Base-by-base conservation (phyloP, 2,329 filamentous ascomycete genomes). In the Rutstroemia sp. region DNA sequence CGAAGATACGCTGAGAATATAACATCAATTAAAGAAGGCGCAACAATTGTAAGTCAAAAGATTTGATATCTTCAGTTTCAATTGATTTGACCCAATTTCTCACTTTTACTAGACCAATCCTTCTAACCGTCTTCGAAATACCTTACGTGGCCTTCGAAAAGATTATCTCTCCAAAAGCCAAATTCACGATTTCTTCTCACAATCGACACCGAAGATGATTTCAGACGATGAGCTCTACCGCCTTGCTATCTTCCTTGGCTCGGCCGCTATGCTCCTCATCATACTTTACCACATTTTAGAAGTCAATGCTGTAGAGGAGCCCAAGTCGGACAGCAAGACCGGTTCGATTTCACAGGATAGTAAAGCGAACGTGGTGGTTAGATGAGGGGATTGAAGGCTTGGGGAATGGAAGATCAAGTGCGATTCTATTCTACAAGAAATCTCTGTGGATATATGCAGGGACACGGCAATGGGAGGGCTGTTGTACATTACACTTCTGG, bases 211-310 rank as follows among this genome's bases (percentile, higher is more conserved):
- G 30, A 34, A 14, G 30, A 99, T 99, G 94, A 97, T 99, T 71
- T 87, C 92, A 71, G 94, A 99, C 83, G 77, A 81, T 72, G 86
- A 94, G 63, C 86, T 99, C 67, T 96, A 97, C 80, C 82, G 82
- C 61, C 83, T 99, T 30, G 92, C 94, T 72, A 85, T 97, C 72
- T 92, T 96, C 72, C 88, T 99, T 59, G 94, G 94, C 75, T 88
- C 85, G 55, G 82, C 86, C 42, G 85, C 92, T 61, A 92, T 97
- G 89, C 78, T 96, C 46, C 80, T 99, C 60, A 96, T 97, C 63
- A 85, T 99, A 30, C 75, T 95, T 27, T 97, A 99, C 75, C 91
- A 97, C 73, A 97, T 95, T 75, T 85, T 99, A 67, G 92, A 97
- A 72, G 82, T 96, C 76, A 97, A 99, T 70, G 83, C 90, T n/a